Evolutionary conservation across 148 eudicot species (phyloP).

Genomic region (Fagopyrum tataricum): DNA sequence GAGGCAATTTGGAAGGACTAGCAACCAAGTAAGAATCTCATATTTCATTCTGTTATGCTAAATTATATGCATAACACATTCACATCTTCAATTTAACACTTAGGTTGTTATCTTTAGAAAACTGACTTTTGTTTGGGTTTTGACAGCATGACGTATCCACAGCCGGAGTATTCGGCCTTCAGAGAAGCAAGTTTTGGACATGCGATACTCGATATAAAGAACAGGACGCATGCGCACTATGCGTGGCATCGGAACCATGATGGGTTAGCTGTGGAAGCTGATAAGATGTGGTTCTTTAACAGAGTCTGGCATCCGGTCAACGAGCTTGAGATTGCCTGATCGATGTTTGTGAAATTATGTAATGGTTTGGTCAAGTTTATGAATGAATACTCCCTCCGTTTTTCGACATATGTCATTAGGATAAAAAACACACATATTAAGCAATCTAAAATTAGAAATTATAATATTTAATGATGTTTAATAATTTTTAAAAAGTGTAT

Average conservation of each 20-base stretch:
- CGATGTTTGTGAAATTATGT: neutral
- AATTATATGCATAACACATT: too few species aligned
- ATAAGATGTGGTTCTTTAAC: constrained; percentile 21
- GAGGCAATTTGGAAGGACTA: constrained; percentile 25
- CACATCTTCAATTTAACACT: neutral
- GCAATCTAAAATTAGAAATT: too few species aligned
- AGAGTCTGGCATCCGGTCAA: constrained; percentile 18
- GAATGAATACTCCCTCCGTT: too few species aligned
- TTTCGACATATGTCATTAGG: too few species aligned
- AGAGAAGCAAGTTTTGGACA: constrained; percentile 29
- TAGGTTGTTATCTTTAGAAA: neutral
- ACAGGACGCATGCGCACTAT: constrained; percentile 26
- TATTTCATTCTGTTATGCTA: too few species aligned
- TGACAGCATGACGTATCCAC: constrained; percentile 19
- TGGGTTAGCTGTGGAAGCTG: constrained; percentile 20
- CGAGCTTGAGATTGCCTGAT: constrained; percentile 4
- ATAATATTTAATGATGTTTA: too few species aligned
- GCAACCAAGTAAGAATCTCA: constrained; percentile 17
- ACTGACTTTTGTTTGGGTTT: neutral
- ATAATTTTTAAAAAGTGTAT: too few species aligned
- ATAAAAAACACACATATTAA: too few species aligned
- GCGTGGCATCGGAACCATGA: constrained; percentile 30
- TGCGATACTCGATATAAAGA: constrained; percentile 21
- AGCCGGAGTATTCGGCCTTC: constrained; percentile 26
- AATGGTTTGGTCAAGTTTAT: too few species aligned